Conservation (phyloP, 495 filamentous ascomycete genomes). For the Neurospora sp. region DNA sequence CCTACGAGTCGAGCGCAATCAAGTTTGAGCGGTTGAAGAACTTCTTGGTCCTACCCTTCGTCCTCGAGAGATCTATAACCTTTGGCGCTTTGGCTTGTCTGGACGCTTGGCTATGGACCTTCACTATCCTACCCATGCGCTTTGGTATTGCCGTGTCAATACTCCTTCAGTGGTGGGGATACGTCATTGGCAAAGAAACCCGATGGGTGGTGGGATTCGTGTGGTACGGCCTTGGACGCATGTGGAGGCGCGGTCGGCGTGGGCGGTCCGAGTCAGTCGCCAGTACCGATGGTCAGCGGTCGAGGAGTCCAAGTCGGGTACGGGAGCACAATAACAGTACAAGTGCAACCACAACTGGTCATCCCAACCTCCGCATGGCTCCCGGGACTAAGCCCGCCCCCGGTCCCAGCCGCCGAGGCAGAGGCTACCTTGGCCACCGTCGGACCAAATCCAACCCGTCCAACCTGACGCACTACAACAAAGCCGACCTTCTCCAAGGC, state of each 20-base stretch:
- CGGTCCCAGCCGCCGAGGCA: slow-evolving; percentile 8
- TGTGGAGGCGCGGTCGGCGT: slow-evolving; percentile 55
- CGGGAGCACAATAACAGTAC: slow-evolving; percentile 17
- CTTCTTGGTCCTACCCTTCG: slow-evolving; percentile 70
- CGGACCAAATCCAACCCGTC: slow-evolving; percentile 79
- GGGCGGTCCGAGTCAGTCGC: slow-evolving; percentile 29
- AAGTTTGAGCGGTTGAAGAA: slow-evolving; percentile 91
- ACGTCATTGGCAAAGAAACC: slow-evolving; percentile 53
- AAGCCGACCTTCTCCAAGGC: slow-evolving; percentile 89
- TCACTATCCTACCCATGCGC: slow-evolving; percentile 85
- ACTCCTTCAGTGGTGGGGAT: slow-evolving; percentile 60
- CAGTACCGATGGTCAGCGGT: slow-evolving; percentile 15
- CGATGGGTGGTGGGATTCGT: slow-evolving; percentile 62
- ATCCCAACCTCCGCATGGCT: not conserved
- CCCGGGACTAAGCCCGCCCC: not conserved
- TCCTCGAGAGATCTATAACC: slow-evolving; percentile 73
- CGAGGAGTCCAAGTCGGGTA: slow-evolving; percentile 26
- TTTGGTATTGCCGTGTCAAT: slow-evolving; percentile 78
- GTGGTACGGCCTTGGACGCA: slow-evolving; percentile 59
- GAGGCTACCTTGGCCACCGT: slow-evolving; percentile 47
- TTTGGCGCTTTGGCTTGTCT: slow-evolving; percentile 87
- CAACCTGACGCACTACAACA: slow-evolving; percentile 72
- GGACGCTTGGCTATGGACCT: slow-evolving; percentile 95
- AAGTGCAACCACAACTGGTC: not conserved
- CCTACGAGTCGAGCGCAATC: slow-evolving; percentile 92